Evolutionary conservation across 768 basidiomycete genomes (phyloP).

Genomic region (Amanita subjunquillea): DNA sequence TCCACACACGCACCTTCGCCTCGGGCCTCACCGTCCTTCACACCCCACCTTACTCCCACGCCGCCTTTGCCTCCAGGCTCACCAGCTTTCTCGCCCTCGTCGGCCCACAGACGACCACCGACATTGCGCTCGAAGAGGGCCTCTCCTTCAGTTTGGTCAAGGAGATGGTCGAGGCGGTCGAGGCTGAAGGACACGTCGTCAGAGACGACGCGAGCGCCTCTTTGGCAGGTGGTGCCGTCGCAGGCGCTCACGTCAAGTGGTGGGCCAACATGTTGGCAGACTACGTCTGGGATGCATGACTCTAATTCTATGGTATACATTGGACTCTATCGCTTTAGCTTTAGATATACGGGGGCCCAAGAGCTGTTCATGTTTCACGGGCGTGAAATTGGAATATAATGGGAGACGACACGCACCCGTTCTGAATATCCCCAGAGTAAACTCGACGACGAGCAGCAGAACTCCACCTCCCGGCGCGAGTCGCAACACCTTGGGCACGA

Average conservation of each 20-base stretch:
- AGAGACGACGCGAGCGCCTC: constrained; percentile 54
- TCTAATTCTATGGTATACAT: not conserved
- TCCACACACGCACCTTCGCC: constrained; percentile 51
- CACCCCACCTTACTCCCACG: constrained; percentile 63
- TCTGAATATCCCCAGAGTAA: constrained; percentile 70
- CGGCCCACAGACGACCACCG: constrained; percentile 48
- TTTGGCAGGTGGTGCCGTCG: constrained; percentile 32
- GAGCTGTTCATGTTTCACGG: constrained; percentile 14
- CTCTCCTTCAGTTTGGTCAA: constrained; percentile 63
- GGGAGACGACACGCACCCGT: constrained; percentile 32
- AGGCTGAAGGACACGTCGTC: constrained; percentile 59
- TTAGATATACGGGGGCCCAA: constrained; percentile 41
- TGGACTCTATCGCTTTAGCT: constrained; percentile 8
- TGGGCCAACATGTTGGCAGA: constrained; percentile 54
- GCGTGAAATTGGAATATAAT: no score
- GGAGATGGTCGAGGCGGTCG: constrained; percentile 73
- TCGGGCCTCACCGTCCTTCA: constrained; percentile 79
- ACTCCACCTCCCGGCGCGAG: constrained; percentile 96
- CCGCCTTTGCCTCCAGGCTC: constrained; percentile 61
- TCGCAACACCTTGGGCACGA: constrained; percentile 89
- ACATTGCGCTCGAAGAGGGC: constrained; percentile 63
- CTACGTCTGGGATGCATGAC: constrained; percentile 71
- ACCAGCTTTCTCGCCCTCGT: constrained; percentile 38
- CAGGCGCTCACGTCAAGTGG: constrained; percentile 60
- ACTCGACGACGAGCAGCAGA: constrained; percentile 86